phyloP scores from a whole-genome alignment of 1,284 basidiomycete species.

The Ganoderma leucocontextum region DNA sequence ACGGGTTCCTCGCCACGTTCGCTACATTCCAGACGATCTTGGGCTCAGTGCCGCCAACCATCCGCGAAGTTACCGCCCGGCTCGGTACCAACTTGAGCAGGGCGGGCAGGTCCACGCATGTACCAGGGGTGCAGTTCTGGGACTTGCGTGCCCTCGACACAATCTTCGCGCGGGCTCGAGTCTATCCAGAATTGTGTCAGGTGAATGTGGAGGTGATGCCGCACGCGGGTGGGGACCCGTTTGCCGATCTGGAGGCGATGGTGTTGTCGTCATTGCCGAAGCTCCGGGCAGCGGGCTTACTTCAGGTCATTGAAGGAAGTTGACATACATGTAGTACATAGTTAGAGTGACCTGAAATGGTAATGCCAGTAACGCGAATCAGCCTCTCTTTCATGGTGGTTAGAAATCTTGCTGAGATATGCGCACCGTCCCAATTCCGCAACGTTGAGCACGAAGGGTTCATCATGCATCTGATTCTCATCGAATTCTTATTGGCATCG shows the following conservation, averaged over 20 bases:
- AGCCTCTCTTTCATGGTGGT: not conserved
- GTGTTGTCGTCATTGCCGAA: slow-evolving; percentile 1
- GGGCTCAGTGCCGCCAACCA: not conserved
- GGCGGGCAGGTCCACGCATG: not conserved
- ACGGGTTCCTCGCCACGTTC: slow-evolving; percentile 1
- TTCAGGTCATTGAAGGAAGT: not conserved
- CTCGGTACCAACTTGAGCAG: not conserved
- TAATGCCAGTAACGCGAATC: too few species aligned
- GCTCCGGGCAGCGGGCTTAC: not conserved
- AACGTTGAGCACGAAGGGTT: too few species aligned
- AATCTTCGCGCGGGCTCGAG: not conserved
- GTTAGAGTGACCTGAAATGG: not conserved
- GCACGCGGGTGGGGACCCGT: not conserved
- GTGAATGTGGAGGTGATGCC: not conserved
- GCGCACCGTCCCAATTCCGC: too few species aligned
- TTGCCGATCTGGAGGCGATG: not conserved
- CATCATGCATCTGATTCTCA: too few species aligned
- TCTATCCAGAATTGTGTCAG: not conserved
- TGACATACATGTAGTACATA: not conserved
- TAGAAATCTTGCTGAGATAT: not conserved
- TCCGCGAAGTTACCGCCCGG: not conserved
- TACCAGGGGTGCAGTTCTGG: not conserved
- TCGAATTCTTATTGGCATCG: too few species aligned
- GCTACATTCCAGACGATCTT: not conserved
- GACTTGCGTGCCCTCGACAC: slow-evolving; percentile 4